phyloP scores from a whole-genome alignment of 1,284 basidiomycete species.

The Rhodotorula glutinis region DNA sequence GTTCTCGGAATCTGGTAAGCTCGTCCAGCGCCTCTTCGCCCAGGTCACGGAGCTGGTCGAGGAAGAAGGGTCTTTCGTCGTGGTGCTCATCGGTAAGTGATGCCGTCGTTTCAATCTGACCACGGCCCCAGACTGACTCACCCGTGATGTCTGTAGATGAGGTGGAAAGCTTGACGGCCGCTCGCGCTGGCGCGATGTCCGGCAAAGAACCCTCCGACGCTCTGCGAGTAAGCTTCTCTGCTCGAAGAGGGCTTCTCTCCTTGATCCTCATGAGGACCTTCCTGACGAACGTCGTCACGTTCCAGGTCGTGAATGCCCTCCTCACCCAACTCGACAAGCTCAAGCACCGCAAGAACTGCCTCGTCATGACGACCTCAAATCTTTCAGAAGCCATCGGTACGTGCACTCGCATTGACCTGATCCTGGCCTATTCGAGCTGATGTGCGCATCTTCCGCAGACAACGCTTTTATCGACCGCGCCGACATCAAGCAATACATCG shows the following conservation, averaged over 20 bases:
- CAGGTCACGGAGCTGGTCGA: conserved; percentile 82
- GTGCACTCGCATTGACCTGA: background rate
- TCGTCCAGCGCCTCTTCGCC: conserved; percentile 89
- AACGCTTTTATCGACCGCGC: conserved; percentile 94
- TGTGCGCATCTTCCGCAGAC: conserved; percentile 56
- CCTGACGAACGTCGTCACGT: background rate
- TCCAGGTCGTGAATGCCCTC: conserved; percentile 91
- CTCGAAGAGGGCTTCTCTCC: too few relatives aligned
- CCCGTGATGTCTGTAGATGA: conserved; percentile 62
- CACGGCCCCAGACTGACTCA: background rate
- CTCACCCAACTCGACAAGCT: conserved; percentile 96
- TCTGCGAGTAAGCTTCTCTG: conserved; percentile 61
- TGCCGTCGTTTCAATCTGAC: conserved; percentile 13
- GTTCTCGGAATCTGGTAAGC: conserved; percentile 98
- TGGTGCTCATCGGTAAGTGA: conserved; percentile 85
- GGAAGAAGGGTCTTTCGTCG: conserved; percentile 84
- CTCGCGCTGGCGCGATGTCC: conserved; percentile 85
- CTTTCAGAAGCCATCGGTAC: conserved; percentile 75
- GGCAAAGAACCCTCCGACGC: conserved; percentile 95
- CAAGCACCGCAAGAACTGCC: conserved; percentile 83
- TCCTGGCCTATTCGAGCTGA: background rate
- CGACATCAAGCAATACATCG: conserved; percentile 83
- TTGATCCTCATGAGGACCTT: too few relatives aligned
- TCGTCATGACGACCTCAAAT: conserved; percentile 97
- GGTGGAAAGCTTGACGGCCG: conserved; percentile 91